Evolutionary conservation across 176 grass and related monocot genomes (phyloP).

Genomic region (Oryza brachyantha): DNA sequence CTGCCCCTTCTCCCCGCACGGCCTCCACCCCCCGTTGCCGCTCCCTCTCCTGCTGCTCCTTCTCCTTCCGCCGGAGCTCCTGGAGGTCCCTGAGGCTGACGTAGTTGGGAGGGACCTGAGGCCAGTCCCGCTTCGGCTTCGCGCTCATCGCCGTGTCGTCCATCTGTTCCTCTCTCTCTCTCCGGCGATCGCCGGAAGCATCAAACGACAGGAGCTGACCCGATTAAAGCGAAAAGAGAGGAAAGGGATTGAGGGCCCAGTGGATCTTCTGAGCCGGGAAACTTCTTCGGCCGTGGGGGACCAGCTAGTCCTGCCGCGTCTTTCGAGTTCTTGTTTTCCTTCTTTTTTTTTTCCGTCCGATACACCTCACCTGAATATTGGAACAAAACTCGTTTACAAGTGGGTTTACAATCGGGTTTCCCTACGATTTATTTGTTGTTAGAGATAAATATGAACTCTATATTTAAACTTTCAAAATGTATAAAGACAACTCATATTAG

Average conservation of each 20-base stretch:
- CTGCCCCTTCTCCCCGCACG: neutral
- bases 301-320: neutral
- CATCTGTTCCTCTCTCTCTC: slow-evolving; percentile 20
- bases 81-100: slow-evolving; percentile 43
- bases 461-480: too few species aligned
- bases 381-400: too few species aligned
- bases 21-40: neutral
- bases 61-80: slow-evolving; percentile 41
- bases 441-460: too few species aligned
- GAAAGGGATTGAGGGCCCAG: neutral
- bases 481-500: too few species aligned
- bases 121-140: slow-evolving; percentile 10
- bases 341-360: too few species aligned
- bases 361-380: too few species aligned
- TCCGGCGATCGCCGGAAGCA: slow-evolving; percentile 18
- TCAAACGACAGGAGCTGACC: neutral
- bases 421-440: too few species aligned
- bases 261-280: neutral
- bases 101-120: slow-evolving; percentile 50
- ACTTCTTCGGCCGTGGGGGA: neutral
- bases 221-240: neutral
- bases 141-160: slow-evolving; percentile 13
- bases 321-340: neutral
- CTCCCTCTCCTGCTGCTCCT: slow-evolving; percentile 27
- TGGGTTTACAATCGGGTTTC: too few species aligned